Percentiles rank a stretch among this genome's conserved stretches.
These are phyloP conservation scores for Taphrina pruni DNA, from an alignment of 1,139 yeast genomes.

Conservation along the genomic window DNA sequence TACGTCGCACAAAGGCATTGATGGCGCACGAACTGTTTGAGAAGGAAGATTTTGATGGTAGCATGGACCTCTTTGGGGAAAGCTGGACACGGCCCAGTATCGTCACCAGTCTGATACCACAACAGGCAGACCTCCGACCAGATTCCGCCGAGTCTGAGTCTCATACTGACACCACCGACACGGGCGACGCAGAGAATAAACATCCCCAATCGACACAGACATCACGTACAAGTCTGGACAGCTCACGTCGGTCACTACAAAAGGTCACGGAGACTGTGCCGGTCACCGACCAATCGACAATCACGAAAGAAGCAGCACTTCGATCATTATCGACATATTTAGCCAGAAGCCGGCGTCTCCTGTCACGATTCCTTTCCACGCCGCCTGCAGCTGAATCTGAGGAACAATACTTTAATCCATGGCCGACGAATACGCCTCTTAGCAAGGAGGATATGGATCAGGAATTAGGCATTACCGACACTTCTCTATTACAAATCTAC, in stretches of 20 bases:
- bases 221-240: conserved; percentile 18
- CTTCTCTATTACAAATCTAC: conserved; percentile 78
- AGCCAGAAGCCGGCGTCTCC: conserved; percentile 30
- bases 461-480: conserved; percentile 68
- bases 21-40: conserved; percentile 55
- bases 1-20: conserved; percentile 58
- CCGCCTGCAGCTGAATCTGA: conserved; percentile 25
- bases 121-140: conserved; percentile 21
- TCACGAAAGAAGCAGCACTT: conserved; percentile 12
- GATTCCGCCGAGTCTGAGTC: conserved; percentile 49
- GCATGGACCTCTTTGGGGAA: conserved; percentile 59
- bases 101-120: conserved; percentile 59
- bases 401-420: conserved; percentile 17
- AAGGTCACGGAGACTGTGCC: conserved; percentile 27
- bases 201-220: conserved; percentile 7
- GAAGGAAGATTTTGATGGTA: conserved; percentile 51
- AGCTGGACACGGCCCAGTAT: conserved; percentile 65
- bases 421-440: conserved; percentile 45
- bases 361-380: conserved; percentile 9
- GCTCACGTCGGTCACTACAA: conserved; percentile 2
- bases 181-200: conserved; percentile 31
- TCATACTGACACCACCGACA: conserved; percentile 7
- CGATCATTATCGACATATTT: conserved; percentile 33
- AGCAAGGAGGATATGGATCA: conserved; percentile 48
- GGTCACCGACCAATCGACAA: neutral